phyloP scores from a whole-genome alignment of 345 rosid genomes.

The Mallotus nudiflorus region DNA sequence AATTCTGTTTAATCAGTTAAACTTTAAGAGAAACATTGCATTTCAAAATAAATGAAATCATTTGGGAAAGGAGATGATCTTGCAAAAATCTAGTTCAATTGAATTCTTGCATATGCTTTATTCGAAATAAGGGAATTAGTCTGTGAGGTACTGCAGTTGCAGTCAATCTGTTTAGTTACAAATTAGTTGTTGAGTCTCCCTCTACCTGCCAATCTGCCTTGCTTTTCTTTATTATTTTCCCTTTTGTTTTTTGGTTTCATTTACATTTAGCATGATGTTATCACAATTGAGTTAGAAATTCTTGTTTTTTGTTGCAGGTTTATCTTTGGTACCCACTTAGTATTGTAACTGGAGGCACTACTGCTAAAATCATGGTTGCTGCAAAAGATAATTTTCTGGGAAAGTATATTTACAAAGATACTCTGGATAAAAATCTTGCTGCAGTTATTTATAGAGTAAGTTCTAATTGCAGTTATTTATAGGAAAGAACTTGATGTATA shows the following conservation, averaged over 20 bases:
- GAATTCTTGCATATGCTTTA: too few relatives aligned
- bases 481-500: not conserved
- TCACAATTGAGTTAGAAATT: too few relatives aligned
- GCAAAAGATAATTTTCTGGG: conserved; percentile 92
- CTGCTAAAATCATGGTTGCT: conserved; percentile 95
- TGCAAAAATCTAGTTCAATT: too few relatives aligned
- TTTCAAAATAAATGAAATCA: too few relatives aligned
- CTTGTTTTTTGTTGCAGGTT: conserved; percentile 45
- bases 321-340: conserved; percentile 93
- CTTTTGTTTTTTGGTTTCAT: not conserved
- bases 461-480: not conserved
- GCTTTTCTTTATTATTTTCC: not conserved
- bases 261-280: not conserved
- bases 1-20: too few relatives aligned
- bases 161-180: too few relatives aligned
- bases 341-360: conserved; percentile 79
- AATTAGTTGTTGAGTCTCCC: too few relatives aligned
- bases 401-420: conserved; percentile 88
- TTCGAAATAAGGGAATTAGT: too few relatives aligned
- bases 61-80: too few relatives aligned
- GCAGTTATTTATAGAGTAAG: conserved; percentile 86
- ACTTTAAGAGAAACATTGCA: too few relatives aligned
- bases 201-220: too few relatives aligned
- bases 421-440: conserved; percentile 82
- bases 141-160: too few relatives aligned